These are phyloP conservation scores for Rhodotorula taiwanensis DNA, from an alignment of 768 basidiomycete species.

Conservation along the genomic window DNA sequence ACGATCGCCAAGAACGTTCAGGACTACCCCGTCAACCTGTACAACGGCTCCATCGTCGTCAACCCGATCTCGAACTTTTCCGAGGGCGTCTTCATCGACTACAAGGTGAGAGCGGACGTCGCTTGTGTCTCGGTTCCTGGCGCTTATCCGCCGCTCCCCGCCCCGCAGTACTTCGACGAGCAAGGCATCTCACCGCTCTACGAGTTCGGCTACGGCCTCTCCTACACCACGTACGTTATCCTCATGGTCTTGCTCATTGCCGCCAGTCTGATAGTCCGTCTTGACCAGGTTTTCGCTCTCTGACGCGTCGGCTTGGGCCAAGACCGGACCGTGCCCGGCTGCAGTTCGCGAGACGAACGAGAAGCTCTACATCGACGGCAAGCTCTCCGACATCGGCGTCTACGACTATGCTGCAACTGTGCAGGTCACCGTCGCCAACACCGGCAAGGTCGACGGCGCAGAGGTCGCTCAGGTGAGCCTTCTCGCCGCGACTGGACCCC, in stretches of 20 bases:
- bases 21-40: no score
- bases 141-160: no score
- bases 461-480: constrained; percentile 30
- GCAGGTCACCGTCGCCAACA: constrained; percentile 26
- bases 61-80: constrained; percentile 26
- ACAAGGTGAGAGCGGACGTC: neutral
- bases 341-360: constrained; percentile 28
- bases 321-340: neutral
- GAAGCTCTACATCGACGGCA: constrained; percentile 14
- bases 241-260: no score
- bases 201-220: constrained; percentile 39
- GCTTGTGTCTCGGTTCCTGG: no score
- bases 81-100: neutral
- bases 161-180: constrained; percentile 33
- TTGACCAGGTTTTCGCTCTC: constrained; percentile 39
- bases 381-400: neutral
- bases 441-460: constrained; percentile 16
- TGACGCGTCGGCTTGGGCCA: constrained; percentile 22
- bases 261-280: constrained; percentile 42
- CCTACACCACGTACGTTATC: neutral
- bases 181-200: constrained; percentile 32
- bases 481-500: no score
- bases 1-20: constrained; percentile 23
- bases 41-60: no score
- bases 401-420: constrained; percentile 25